A percentile compares a stretch with the other conserved stretches of the same genome.
Evolutionary conservation across 2,329 filamentous ascomycete genomes (phyloP).

Genomic region (Fusarium sp.): DNA sequence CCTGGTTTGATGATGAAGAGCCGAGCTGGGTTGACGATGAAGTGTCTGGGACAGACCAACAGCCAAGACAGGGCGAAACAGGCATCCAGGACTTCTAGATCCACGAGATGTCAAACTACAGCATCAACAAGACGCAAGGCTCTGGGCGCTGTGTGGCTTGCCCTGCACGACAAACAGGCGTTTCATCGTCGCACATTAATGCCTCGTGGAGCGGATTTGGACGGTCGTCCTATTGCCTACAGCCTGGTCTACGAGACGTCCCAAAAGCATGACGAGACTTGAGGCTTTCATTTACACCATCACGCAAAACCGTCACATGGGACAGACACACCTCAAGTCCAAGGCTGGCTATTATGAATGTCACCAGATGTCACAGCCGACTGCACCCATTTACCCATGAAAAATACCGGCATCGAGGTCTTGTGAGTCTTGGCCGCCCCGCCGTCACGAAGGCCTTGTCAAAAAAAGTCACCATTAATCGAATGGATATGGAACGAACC

Average conservation of each 20-base stretch:
- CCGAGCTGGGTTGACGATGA: conserved; percentile 71
- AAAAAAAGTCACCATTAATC: neutral
- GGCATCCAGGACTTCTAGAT: conserved; percentile 78
- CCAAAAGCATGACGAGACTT: neutral
- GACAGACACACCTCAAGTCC: neutral
- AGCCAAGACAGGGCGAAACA: conserved; percentile 67
- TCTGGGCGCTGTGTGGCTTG: neutral
- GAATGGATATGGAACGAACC: neutral
- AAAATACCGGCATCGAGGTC: neutral
- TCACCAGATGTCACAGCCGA: neutral
- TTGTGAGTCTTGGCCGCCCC: neutral
- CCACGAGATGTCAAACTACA: neutral
- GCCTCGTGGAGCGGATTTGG: neutral
- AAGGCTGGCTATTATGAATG: neutral
- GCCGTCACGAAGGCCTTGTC: neutral
- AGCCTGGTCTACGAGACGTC: too few relatives aligned
- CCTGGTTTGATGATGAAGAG: conserved; percentile 85
- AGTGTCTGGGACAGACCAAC: conserved; percentile 31
- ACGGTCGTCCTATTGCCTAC: too few relatives aligned
- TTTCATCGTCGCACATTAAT: neutral
- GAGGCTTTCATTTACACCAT: neutral
- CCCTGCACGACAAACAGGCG: neutral
- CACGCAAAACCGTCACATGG: neutral
- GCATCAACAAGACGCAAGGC: neutral
- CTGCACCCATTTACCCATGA: conserved; percentile 23